Evolutionary conservation across 2,329 filamentous ascomycete species (phyloP).

Genomic region (Epichloe gansuensis): DNA sequence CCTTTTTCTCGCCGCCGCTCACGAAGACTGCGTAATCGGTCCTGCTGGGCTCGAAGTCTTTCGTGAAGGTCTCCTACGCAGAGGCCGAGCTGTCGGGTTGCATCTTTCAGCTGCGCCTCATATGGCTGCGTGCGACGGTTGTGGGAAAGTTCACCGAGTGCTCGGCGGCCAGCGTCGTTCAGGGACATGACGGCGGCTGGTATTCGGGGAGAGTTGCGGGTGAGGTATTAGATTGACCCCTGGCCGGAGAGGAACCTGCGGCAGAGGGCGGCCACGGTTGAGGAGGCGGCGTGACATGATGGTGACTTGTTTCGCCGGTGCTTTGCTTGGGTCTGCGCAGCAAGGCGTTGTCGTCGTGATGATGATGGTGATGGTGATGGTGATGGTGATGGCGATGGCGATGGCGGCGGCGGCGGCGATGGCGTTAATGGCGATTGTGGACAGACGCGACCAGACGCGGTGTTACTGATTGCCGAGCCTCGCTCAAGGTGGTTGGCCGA

Average conservation of each 20-base stretch:
- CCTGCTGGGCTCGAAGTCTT: slow-evolving; percentile 24
- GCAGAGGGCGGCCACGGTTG: slow-evolving; percentile 13
- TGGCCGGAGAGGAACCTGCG: slow-evolving; percentile 4
- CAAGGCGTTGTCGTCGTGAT: not conserved
- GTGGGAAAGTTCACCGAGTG: slow-evolving; percentile 31
- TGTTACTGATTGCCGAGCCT: not conserved
- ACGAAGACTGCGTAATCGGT: slow-evolving; percentile 18
- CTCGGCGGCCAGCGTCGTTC: slow-evolving; percentile 23
- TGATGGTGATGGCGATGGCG: slow-evolving; percentile 3
- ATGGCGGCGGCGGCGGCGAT: too few relatives aligned
- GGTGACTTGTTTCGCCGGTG: not conserved
- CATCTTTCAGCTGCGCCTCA: slow-evolving; percentile 33
- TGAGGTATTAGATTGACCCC: not conserved
- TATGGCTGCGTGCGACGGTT: slow-evolving; percentile 30
- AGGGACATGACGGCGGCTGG: slow-evolving; percentile 35
- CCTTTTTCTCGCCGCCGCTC: slow-evolving; percentile 27
- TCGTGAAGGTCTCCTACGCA: slow-evolving; percentile 40
- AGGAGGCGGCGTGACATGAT: slow-evolving; percentile 23
- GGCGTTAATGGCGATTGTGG: not conserved
- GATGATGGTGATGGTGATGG: not conserved
- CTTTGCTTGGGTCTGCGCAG: not conserved
- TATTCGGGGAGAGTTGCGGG: slow-evolving; percentile 33
- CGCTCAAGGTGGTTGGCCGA: not conserved
- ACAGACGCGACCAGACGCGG: slow-evolving; percentile 2
- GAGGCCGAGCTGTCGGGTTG: slow-evolving; percentile 30